Conservation (phyloP, 331 rosid species). For the Prunus yedoensis region DNA sequence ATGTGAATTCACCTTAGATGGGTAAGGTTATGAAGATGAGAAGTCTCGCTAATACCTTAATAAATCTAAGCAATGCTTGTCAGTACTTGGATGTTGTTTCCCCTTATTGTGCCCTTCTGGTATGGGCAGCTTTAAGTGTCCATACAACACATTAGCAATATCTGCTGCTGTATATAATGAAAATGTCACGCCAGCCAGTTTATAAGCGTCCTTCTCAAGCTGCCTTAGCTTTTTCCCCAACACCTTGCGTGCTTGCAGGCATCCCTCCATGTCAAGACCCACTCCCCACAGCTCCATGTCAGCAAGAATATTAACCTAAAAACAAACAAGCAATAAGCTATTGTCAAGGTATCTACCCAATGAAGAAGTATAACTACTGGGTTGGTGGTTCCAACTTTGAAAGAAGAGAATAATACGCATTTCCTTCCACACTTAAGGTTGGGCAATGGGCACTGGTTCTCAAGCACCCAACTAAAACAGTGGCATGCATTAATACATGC, state of each 20-base stretch:
- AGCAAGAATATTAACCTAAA: conserved; percentile 84
- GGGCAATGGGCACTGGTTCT: background rate
- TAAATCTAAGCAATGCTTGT: conserved; percentile 86
- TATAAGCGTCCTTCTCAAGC: conserved; percentile 92
- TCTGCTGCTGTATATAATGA: conserved; percentile 81
- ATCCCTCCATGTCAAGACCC: conserved; percentile 91
- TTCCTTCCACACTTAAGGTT: background rate
- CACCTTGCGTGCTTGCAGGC: conserved; percentile 79
- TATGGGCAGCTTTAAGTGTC: conserved; percentile 77
- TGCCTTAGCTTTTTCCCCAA: conserved; percentile 66
- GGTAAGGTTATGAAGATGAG: background rate
- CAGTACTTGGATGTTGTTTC: conserved; percentile 86
- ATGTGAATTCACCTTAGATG: conserved; percentile 4
- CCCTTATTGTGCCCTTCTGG: conserved; percentile 76
- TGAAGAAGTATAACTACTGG: no score
- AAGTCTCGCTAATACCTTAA: conserved; percentile 54
- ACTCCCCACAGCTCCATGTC: conserved; percentile 98
- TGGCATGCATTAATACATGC: background rate
- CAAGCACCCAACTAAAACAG: conserved; percentile 3
- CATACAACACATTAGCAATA: conserved; percentile 74
- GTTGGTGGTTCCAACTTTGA: background rate
- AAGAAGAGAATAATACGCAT: background rate
- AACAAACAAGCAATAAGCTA: conserved; percentile 25
- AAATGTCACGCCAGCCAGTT: conserved; percentile 78
- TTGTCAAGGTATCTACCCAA: background rate